phyloP scores from a whole-genome alignment of 345 rosid species.

The Clarkia xantiana region DNA sequence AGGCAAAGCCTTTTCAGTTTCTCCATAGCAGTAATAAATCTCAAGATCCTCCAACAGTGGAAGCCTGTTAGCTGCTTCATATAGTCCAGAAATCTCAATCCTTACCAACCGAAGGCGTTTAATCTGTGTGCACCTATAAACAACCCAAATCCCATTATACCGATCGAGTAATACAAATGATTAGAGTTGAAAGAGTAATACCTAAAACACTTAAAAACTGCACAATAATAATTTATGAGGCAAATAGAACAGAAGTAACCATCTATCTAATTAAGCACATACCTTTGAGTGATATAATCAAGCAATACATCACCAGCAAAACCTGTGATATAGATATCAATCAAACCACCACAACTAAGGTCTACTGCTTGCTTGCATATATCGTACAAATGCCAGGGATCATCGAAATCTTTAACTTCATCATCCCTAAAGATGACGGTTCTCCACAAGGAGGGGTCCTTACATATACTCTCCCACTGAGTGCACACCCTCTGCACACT shows the following conservation, averaged over 20 bases:
- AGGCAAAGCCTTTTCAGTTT: constrained; percentile 13
- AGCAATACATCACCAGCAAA: constrained; percentile 33
- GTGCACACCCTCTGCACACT: constrained; percentile 38
- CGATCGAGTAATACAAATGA: too few species aligned
- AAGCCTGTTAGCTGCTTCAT: constrained; percentile 23
- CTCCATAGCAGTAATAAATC: constrained; percentile 18
- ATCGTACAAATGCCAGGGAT: constrained; percentile 4
- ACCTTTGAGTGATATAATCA: constrained; percentile 35
- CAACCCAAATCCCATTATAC: too few species aligned
- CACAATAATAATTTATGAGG: too few species aligned
- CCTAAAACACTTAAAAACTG: too few species aligned
- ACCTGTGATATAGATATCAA: constrained; percentile 21
- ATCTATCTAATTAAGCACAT: neutral
- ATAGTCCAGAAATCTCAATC: constrained; percentile 28
- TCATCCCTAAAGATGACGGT: too few species aligned
- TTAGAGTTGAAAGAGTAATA: neutral
- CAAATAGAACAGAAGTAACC: too few species aligned
- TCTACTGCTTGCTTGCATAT: constrained; percentile 39
- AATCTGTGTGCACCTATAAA: constrained; percentile 32
- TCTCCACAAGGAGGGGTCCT: too few species aligned
- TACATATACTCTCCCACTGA: too few species aligned
- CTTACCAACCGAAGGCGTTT: constrained; percentile 25
- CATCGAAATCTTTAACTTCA: constrained; percentile 18
- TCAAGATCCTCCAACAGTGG: constrained; percentile 52
- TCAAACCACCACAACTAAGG: constrained; percentile 33